Conservation (phyloP, 345 rosid species). For the Geranium rotundifolium region DNA sequence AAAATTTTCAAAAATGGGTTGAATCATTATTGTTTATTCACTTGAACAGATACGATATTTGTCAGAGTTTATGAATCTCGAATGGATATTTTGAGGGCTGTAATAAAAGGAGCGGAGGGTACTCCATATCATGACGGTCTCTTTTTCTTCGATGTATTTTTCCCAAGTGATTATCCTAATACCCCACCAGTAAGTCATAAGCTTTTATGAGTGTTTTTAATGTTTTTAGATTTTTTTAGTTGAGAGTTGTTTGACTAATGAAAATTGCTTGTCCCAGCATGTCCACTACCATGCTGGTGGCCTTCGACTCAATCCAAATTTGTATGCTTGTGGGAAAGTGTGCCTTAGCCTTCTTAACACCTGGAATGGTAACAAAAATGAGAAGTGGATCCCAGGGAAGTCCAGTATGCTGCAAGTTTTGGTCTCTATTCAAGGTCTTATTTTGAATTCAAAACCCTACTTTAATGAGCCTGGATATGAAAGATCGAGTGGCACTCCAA, state of each 20-base stretch:
- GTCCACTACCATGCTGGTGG: constrained; percentile 76
- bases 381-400: constrained; percentile 70
- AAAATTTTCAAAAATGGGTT: neutral
- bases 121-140: constrained; percentile 97
- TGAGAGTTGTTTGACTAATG: constrained; percentile 9
- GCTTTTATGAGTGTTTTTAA: constrained; percentile 1
- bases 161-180: constrained; percentile 63
- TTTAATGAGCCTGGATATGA: constrained; percentile 85
- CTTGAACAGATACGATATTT: constrained; percentile 58
- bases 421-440: constrained; percentile 86
- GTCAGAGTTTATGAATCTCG: constrained; percentile 85
- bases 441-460: constrained; percentile 72
- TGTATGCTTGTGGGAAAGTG: constrained; percentile 66
- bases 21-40: constrained; percentile 1
- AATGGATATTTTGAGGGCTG: constrained; percentile 93
- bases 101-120: constrained; percentile 81
- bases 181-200: constrained; percentile 57
- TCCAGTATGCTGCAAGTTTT: constrained; percentile 87
- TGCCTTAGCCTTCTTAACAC: constrained; percentile 93
- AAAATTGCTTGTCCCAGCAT: constrained; percentile 29
- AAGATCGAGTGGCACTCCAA: constrained; percentile 23
- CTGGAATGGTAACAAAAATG: constrained; percentile 64
- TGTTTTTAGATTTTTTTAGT: neutral
- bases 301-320: constrained; percentile 76
- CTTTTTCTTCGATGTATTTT: constrained; percentile 78